Evolutionary conservation across 371 early-diverging fungal genomes (phyloP).

Genomic region (Apophysomyces ossiformis): DNA sequence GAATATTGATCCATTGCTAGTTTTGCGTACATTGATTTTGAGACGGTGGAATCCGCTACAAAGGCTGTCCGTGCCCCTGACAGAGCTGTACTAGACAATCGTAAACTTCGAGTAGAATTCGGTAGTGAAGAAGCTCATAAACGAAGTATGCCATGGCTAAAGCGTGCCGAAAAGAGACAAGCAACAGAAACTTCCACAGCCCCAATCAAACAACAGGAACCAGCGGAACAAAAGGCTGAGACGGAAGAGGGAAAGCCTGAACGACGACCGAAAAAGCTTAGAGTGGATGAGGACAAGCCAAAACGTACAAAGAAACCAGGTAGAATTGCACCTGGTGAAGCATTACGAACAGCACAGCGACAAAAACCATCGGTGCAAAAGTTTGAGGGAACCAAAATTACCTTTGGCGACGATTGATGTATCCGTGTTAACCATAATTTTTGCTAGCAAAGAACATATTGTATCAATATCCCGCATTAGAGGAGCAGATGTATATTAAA

Average conservation of each 20-base stretch:
- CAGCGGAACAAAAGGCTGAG: slow-evolving; percentile 30
- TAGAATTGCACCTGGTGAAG: slow-evolving; percentile 54
- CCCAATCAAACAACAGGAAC: slow-evolving; percentile 20
- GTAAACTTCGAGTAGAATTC: slow-evolving; percentile 53
- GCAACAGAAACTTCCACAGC: slow-evolving; percentile 10
- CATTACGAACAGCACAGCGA: slow-evolving; percentile 54
- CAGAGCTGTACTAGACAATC: slow-evolving; percentile 48
- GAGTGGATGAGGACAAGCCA: slow-evolving; percentile 25
- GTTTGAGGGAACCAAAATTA: slow-evolving; percentile 69
- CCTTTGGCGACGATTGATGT: slow-evolving; percentile 46
- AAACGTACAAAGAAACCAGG: slow-evolving; percentile 31
- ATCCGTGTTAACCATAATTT: not conserved
- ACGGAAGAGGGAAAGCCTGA: slow-evolving; percentile 39
- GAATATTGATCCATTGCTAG: slow-evolving; percentile 21
- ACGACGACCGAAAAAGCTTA: slow-evolving; percentile 22
- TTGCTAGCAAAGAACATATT: too few relatives aligned
- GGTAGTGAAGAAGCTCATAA: slow-evolving; percentile 63
- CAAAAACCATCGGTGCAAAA: slow-evolving; percentile 60
- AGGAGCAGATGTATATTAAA: not conserved
- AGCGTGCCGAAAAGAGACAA: slow-evolving; percentile 47
- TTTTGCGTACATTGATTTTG: slow-evolving; percentile 73
- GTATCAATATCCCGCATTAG: not conserved
- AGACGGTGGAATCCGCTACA: slow-evolving; percentile 64
- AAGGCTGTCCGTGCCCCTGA: slow-evolving; percentile 62
- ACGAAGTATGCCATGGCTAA: slow-evolving; percentile 58